These are phyloP conservation scores for Aureobasidium vineae DNA, from an alignment of 2,329 filamentous ascomycete species.

Conservation along the genomic window DNA sequence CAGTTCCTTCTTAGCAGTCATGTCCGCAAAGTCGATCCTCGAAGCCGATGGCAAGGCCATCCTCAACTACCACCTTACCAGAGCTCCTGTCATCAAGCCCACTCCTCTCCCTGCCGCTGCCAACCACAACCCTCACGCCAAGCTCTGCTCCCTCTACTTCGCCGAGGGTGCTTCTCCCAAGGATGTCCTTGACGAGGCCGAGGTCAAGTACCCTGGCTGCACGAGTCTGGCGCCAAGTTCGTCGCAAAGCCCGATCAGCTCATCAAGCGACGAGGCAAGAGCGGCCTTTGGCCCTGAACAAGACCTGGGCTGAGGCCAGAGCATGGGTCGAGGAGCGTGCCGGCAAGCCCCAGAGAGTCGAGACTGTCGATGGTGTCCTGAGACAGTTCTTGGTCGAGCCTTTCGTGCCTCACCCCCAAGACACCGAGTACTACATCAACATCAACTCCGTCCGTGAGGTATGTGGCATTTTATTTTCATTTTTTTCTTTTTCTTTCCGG, in stretches of 20 bases:
- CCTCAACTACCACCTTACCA: constrained; percentile 99
- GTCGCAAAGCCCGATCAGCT: constrained; percentile 99
- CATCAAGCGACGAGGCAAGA: constrained; percentile 99
- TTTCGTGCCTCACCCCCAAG: constrained; percentile 91
- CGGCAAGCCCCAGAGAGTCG: constrained; percentile 88
- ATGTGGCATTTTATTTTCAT: constrained; percentile 52
- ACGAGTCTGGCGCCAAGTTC: constrained; percentile 79
- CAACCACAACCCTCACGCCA: constrained; percentile 89
- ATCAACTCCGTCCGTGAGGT: constrained; percentile 99
- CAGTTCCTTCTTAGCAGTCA: constrained; percentile 44
- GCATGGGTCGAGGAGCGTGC: constrained; percentile 92
- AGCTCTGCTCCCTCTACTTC: constrained; percentile 90
- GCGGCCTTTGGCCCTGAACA: constrained; percentile 95
- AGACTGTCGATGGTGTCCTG: constrained; percentile 83
- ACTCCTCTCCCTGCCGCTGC: constrained; percentile 80
- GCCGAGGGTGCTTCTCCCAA: constrained; percentile 80
- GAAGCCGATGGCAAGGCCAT: constrained; percentile 99
- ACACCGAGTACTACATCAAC: constrained; percentile 99
- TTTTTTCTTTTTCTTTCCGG: constrained; percentile 12
- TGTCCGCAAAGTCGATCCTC: constrained; percentile 96
- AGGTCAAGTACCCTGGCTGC: constrained; percentile 94
- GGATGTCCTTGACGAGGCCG: constrained; percentile 88
- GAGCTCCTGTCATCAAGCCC: constrained; percentile 95
- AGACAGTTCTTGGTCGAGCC: constrained; percentile 98
- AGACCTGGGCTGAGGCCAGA: constrained; percentile 91